phyloP scores from a whole-genome alignment of 331 rosid genomes.

The Rhamnella rubrinervis region DNA sequence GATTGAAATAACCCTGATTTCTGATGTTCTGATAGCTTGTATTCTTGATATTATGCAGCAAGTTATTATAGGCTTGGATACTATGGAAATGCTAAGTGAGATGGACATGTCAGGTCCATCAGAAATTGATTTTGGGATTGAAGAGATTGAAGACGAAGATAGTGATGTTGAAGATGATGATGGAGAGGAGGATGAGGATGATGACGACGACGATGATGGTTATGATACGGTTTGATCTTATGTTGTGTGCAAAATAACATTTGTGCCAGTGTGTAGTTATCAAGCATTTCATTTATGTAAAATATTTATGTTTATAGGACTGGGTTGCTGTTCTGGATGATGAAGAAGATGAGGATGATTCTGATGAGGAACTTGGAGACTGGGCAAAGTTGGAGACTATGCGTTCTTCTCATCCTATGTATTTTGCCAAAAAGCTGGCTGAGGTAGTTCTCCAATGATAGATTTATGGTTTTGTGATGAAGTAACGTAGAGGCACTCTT shows the following conservation, averaged over 20 bases:
- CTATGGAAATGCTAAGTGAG: constrained; percentile 79
- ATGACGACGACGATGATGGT: constrained; percentile 28
- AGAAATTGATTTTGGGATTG: constrained; percentile 81
- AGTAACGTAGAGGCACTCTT: constrained; percentile 8
- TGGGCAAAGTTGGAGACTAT: constrained; percentile 90
- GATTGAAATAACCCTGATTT: background rate
- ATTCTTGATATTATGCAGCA: constrained; percentile 53
- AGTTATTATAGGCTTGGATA: constrained; percentile 86
- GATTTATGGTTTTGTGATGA: constrained; percentile 21
- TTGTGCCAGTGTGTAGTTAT: background rate
- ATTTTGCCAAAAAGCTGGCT: constrained; percentile 78
- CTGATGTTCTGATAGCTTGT: constrained; percentile 17
- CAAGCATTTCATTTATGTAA: constrained; percentile 15
- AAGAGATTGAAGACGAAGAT: constrained; percentile 80
- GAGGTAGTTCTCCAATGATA: constrained; percentile 56
- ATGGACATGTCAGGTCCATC: constrained; percentile 79
- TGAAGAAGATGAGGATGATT: constrained; percentile 57
- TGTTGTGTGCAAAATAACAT: background rate
- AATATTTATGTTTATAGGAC: constrained; percentile 58
- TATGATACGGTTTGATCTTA: constrained; percentile 47
- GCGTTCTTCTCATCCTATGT: constrained; percentile 90
- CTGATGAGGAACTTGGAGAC: constrained; percentile 69
- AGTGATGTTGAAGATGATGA: constrained; percentile 48
- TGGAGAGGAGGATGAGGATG: constrained; percentile 35
- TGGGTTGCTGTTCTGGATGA: constrained; percentile 83